A percentile compares a stretch with the other conserved stretches of the same genome.
Evolutionary conservation across 768 basidiomycete species (phyloP).

Genomic region (Dioszegia crocea): DNA sequence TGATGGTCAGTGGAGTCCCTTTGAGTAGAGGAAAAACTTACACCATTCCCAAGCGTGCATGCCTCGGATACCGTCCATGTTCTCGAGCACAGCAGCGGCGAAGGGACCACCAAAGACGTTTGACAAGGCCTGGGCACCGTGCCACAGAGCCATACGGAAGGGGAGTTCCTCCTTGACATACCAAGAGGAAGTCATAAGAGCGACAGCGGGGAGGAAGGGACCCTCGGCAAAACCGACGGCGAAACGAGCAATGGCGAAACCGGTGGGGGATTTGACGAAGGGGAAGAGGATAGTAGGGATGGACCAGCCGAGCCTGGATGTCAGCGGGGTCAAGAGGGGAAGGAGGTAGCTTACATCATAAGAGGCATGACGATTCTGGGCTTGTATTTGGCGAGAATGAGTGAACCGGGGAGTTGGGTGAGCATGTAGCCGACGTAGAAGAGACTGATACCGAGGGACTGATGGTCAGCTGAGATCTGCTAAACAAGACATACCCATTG

Average conservation of each 20-base stretch:
- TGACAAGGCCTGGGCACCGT: slow-evolving; percentile 10
- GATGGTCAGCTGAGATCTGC: background rate
- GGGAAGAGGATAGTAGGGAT: slow-evolving; percentile 19
- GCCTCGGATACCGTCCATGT: slow-evolving; percentile 16
- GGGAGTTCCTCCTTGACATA: slow-evolving; percentile 13
- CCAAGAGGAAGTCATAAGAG: slow-evolving; percentile 19
- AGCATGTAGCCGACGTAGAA: slow-evolving; percentile 16
- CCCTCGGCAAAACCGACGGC: slow-evolving; percentile 18
- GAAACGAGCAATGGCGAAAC: slow-evolving; percentile 13
- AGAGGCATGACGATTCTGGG: slow-evolving; percentile 13
- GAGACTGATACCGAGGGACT: slow-evolving; percentile 5
- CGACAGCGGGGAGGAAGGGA: slow-evolving; percentile 15
- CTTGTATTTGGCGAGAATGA: slow-evolving; percentile 13
- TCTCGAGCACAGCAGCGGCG: slow-evolving; percentile 16
- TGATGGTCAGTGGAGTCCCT: background rate
- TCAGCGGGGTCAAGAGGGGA: background rate
- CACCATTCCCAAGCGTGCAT: slow-evolving; percentile 22
- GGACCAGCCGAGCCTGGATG: slow-evolving; percentile 11
- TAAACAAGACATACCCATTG: slow-evolving; percentile 7
- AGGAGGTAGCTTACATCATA: background rate
- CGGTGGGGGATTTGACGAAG: slow-evolving; percentile 8
- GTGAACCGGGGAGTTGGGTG: slow-evolving; percentile 12
- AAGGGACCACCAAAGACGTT: slow-evolving; percentile 20
- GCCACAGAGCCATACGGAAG: slow-evolving; percentile 21
- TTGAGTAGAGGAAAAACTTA: background rate